phyloP scores from a whole-genome alignment of 306 rosid species.

The peach (Prunus persica) region DNA sequence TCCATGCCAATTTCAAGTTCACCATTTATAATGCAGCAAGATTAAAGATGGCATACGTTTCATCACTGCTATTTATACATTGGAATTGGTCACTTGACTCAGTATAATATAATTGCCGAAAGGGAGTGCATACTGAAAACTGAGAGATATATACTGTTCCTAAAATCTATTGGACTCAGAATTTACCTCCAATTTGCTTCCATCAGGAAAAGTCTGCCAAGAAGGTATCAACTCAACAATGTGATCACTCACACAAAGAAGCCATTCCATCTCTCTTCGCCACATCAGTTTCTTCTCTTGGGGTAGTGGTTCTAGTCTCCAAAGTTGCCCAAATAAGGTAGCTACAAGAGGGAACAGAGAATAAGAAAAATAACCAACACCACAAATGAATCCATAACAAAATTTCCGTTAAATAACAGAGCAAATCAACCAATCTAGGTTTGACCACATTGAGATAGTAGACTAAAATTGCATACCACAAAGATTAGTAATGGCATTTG shows the following conservation, averaged over 20 bases:
- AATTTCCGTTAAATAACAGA: neutral
- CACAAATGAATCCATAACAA: neutral
- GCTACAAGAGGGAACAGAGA: conserved; percentile 39
- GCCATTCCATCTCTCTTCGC: conserved; percentile 85
- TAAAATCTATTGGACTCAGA: neutral
- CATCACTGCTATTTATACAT: neutral
- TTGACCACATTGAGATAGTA: neutral
- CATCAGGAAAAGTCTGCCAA: conserved; percentile 86
- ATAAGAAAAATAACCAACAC: neutral
- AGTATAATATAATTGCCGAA: neutral
- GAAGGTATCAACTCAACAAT: conserved; percentile 75
- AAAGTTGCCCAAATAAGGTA: conserved; percentile 79
- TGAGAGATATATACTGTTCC: neutral
- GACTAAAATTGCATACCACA: conserved; percentile 49
- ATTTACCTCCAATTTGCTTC: conserved; percentile 79
- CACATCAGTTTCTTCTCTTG: conserved; percentile 73
- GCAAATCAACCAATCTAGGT: neutral
- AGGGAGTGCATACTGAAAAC: neutral
- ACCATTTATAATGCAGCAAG: conserved; percentile 3
- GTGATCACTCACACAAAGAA: conserved; percentile 81
- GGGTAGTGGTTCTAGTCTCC: conserved; percentile 78
- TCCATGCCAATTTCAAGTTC: conserved; percentile 2
- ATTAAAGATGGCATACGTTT: neutral
- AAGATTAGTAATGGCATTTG: conserved; percentile 90
- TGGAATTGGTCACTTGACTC: neutral